phyloP scores from a whole-genome alignment of 345 rosid genomes.

The Euphorbia pulcherrima region DNA sequence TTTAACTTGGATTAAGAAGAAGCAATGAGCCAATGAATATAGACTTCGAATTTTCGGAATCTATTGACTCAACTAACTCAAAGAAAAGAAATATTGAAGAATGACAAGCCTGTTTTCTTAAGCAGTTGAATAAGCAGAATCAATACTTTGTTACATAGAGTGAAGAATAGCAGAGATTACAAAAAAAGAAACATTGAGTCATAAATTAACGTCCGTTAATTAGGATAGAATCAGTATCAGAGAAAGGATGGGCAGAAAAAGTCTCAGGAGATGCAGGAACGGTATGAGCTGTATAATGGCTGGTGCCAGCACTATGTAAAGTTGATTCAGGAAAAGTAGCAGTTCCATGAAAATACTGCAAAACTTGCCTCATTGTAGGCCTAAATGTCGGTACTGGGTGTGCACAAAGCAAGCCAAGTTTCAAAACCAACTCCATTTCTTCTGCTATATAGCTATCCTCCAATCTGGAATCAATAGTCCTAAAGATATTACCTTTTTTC shows the following conservation, averaged over 20 bases:
- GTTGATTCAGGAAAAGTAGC: constrained; percentile 8
- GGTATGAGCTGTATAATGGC: neutral
- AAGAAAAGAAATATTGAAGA: neutral
- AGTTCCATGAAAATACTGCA: constrained; percentile 12
- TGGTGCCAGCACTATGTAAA: neutral
- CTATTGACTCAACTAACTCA: neutral
- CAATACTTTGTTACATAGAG: too few relatives aligned
- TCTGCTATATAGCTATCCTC: constrained; percentile 7
- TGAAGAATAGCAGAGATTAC: too few relatives aligned
- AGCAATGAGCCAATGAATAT: neutral
- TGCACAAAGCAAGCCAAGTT: constrained; percentile 16
- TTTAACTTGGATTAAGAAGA: neutral
- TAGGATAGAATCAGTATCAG: neutral
- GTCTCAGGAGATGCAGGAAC: neutral
- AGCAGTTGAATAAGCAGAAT: too few relatives aligned
- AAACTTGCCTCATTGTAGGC: constrained; percentile 21
- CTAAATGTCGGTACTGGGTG: neutral
- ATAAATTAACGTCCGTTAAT: constrained; percentile 1
- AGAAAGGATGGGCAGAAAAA: neutral
- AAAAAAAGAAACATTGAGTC: neutral
- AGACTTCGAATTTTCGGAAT: neutral
- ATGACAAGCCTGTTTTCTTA: neutral
- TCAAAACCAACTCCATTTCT: constrained; percentile 18
- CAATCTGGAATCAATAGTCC: constrained; percentile 12
- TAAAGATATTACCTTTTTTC: constrained; percentile 9